Base-by-base conservation (phyloP, 495 filamentous ascomycete genomes). In the Venustampulla echinocandica region DNA sequence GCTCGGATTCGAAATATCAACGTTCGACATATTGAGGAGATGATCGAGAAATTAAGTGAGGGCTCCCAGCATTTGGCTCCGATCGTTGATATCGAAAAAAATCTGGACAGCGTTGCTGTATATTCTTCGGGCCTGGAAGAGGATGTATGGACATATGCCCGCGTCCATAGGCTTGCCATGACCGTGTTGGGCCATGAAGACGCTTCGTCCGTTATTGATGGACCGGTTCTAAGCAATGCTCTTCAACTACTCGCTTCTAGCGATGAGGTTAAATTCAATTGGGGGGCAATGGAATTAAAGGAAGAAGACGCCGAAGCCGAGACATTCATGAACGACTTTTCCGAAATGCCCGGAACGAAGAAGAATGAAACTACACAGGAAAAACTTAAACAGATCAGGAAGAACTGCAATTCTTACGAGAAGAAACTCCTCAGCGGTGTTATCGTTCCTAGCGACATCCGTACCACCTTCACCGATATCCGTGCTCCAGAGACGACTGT, bases 391-490 rank as follows among this genome's bases (percentile, higher is more conserved):
- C 41, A 49, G 25, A 47, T 62, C 25, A 55, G 42, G 28, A 61
- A 60, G 38, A 72, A 63, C 0, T 79, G 76, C 57, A 86, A 81
- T 49, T 61, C 71, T 4, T 76, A 95, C 55, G 92, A 97, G 64
- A 88, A 88, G 62, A 82, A 80, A 50, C 69, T 98, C 2, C 63
- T 95, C 15, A 77, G 76, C 28, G 88, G 92, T 10, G 79, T 97
- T 1, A 76, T 93, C 20, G 77, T 95, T 57, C 77, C 87, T 7
- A 68, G 79, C 23, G 83, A 83, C 47, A 85, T 98, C 41, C 80
- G 79, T 40, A 93, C 86, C 0, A 90, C 85, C 2, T 98, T 97
- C 47, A 64, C 75, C 10, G 84, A 93, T 58, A 81, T 98, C 28
- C 82, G 86, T 49, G 88, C 85, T 13, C 79, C 89, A 0, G 61